Evolutionary conservation across 176 grass and related monocot species (phyloP).

Genomic region (Rhynchospora pubera): DNA sequence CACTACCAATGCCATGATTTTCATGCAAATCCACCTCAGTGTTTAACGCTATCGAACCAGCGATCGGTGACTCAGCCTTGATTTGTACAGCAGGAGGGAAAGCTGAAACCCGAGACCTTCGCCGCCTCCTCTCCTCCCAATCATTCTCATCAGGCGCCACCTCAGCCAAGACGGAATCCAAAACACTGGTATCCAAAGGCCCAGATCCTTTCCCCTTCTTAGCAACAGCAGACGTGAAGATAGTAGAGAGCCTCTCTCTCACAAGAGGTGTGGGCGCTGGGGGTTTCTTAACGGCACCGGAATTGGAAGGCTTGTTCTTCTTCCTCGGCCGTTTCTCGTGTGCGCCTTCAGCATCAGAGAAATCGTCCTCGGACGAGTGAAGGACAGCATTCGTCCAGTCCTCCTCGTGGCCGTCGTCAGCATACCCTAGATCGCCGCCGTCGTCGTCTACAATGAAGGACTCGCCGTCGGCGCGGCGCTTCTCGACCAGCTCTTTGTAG

Average conservation of each 20-base stretch:
- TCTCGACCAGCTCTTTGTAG: constrained; percentile 71
- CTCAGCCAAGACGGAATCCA: constrained; percentile 81
- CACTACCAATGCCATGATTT: constrained; percentile 21
- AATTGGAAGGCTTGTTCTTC: constrained; percentile 51
- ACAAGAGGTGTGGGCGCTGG: constrained; percentile 39
- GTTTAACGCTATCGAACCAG: constrained; percentile 23
- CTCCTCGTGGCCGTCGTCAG: constrained; percentile 88
- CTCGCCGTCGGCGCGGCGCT: constrained; percentile 49
- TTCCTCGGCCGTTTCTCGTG: constrained; percentile 39
- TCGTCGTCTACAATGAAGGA: constrained; percentile 78
- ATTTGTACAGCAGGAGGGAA: constrained; percentile 10
- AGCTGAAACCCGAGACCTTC: constrained; percentile 23
- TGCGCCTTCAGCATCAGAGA: constrained; percentile 29
- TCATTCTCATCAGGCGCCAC: constrained; percentile 72
- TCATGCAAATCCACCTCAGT: constrained; percentile 14
- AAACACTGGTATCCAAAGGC: constrained; percentile 44
- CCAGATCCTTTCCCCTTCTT: constrained; percentile 53
- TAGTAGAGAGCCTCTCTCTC: constrained; percentile 55
- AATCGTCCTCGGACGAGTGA: constrained; percentile 60
- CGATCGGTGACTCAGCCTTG: constrained; percentile 23
- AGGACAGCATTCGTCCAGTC: constrained; percentile 65
- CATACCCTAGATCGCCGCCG: constrained; percentile 69
- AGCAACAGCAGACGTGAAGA: constrained; percentile 68
- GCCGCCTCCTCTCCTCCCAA: constrained; percentile 61
- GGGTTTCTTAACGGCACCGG: constrained; percentile 41